These are phyloP conservation scores for Leptographium wingfieldii DNA, from an alignment of 2,329 filamentous ascomycete genomes.

Conservation along the genomic window DNA sequence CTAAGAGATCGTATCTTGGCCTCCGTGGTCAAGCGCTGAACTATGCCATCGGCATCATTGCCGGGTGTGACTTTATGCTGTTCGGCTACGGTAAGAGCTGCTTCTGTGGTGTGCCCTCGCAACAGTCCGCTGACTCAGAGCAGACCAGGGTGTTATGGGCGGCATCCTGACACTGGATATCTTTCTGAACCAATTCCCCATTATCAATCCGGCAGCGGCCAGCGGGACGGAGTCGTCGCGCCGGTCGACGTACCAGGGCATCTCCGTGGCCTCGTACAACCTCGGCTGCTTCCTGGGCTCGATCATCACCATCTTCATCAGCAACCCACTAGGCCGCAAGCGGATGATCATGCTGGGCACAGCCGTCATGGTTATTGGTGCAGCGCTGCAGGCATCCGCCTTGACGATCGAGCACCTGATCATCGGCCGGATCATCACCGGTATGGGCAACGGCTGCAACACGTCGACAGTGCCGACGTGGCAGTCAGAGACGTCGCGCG, in stretches of 20 bases:
- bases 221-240: conserved; percentile 20
- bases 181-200: conserved; percentile 43
- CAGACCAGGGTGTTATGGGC: conserved; percentile 65
- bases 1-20: conserved; percentile 40
- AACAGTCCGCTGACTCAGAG: neutral
- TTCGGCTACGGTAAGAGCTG: conserved; percentile 38
- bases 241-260: conserved; percentile 37
- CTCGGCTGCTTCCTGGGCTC: conserved; percentile 20
- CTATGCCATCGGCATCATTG: conserved; percentile 56
- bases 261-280: conserved; percentile 23
- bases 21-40: conserved; percentile 53
- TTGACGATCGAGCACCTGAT: conserved; percentile 29
- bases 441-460: conserved; percentile 28
- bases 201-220: conserved; percentile 33
- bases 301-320: conserved; percentile 20
- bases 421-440: conserved; percentile 31
- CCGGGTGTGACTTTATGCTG: conserved; percentile 59
- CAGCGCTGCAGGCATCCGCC: conserved; percentile 26
- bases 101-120: too few species aligned
- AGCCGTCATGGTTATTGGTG: conserved; percentile 29
- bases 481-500: conserved; percentile 46
- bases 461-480: conserved; percentile 40
- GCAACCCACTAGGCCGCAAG: conserved; percentile 28
- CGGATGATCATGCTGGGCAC: conserved; percentile 28
- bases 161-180: conserved; percentile 57